phyloP scores from a whole-genome alignment of 441 rosid genomes.

The Syzygium malaccense region DNA sequence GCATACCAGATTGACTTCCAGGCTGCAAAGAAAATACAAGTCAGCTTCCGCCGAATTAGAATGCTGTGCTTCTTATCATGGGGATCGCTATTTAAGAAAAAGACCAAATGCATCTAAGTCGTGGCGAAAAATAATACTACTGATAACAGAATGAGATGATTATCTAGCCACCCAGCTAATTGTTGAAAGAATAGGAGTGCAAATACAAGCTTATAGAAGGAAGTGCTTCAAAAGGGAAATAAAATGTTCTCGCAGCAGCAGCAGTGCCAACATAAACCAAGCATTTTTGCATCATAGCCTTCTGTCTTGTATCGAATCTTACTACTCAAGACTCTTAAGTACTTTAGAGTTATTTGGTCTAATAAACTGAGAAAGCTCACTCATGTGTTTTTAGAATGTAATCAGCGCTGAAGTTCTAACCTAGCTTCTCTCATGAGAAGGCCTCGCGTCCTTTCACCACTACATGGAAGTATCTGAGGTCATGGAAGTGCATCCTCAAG shows the following conservation, averaged over 20 bases:
- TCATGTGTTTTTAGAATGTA: not conserved
- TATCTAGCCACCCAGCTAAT: not conserved
- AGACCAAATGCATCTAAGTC: not conserved
- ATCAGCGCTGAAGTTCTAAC: not conserved
- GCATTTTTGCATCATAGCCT: not conserved
- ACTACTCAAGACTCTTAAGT: not conserved
- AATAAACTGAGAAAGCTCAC: not conserved
- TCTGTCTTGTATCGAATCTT: not conserved
- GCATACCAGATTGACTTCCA: constrained; percentile 49
- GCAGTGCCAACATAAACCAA: not conserved
- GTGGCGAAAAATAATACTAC: not conserved
- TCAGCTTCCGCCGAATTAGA: not conserved
- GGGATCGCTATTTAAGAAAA: not conserved
- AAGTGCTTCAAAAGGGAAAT: not conserved
- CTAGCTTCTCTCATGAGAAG: not conserved
- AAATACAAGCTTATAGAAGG: not conserved
- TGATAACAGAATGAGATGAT: not conserved
- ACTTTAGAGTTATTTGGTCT: not conserved
- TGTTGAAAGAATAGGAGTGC: not conserved
- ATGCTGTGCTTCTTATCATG: not conserved
- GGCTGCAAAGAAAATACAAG: constrained; percentile 27
- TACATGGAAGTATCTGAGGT: not conserved
- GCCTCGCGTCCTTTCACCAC: not conserved
- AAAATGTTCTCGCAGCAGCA: not conserved
- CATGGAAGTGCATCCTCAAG: not conserved